phyloP scores from a whole-genome alignment of 495 filamentous ascomycete genomes.

The Aspergillus sclerotioniger region DNA sequence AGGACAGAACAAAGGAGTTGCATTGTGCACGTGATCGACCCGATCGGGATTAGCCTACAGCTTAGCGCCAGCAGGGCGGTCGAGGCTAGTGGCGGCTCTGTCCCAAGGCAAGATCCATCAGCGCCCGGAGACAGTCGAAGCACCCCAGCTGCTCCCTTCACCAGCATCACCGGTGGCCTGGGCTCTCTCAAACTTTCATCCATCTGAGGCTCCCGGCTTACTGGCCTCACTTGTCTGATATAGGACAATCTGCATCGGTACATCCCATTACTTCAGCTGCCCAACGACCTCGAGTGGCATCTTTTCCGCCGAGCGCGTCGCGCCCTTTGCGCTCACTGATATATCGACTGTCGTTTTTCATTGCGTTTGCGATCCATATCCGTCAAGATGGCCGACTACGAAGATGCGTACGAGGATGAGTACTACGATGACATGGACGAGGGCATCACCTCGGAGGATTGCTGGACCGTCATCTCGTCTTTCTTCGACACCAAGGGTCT shows the following conservation, averaged over 20 bases:
- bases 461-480: slow-evolving; percentile 93
- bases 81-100: slow-evolving; percentile 32
- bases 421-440: slow-evolving; percentile 67
- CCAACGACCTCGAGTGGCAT: slow-evolving; percentile 17
- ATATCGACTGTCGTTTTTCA: slow-evolving; percentile 3
- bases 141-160: slow-evolving; percentile 15
- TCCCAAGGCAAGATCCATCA: slow-evolving; percentile 19
- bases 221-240: not conserved
- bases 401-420: slow-evolving; percentile 50
- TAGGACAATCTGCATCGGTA: not conserved
- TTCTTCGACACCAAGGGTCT: slow-evolving; percentile 96
- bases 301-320: slow-evolving; percentile 27
- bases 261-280: slow-evolving; percentile 7
- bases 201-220: slow-evolving; percentile 22
- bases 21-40: slow-evolving; percentile 10
- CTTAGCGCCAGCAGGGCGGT: slow-evolving; percentile 14
- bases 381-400: slow-evolving; percentile 53
- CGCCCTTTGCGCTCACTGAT: slow-evolving; percentile 34
- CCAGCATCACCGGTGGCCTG: slow-evolving; percentile 23
- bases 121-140: slow-evolving; percentile 15
- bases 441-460: slow-evolving; percentile 78
- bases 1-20: not conserved
- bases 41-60: slow-evolving; percentile 3
- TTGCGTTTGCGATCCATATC: slow-evolving; percentile 7
- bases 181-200: slow-evolving; percentile 20